Base-by-base conservation (phyloP, 1,284 basidiomycete genomes). In the Rhodotorula sp. region DNA sequence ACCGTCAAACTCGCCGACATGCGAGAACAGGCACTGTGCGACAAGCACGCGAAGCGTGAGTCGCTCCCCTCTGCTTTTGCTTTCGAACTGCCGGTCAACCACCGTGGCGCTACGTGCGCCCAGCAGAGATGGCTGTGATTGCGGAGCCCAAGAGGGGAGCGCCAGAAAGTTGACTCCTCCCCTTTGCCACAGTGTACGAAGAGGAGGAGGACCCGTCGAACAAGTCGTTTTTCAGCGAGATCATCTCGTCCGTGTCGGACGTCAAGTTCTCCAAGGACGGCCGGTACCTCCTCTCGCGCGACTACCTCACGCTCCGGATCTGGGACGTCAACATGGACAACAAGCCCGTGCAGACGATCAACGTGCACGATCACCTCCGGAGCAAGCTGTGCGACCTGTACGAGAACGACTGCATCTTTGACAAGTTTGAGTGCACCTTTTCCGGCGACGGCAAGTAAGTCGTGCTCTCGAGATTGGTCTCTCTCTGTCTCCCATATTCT, bases 1-100 rank as follows among this genome's bases (percentile, higher is more conserved):
- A 99, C 97, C 80, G 98, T 99, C 86, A 99, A 99, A 84, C 88
- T 99, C 68, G 95, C 95, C n/a, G 97, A 99, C 83, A 99, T 99
- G 97, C 89, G 97, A 65, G 94, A 98, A 78, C 93, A 95, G 31
- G 97, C 97, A 10, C 84, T 99, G 68, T 99, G 97, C 82, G 97
- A 99, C 81, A 87, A 88, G 78, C 92, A 98, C 78, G 93, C 95
- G 56, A 99, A 99, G 86, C 89, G 95, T 97, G 79, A 78, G 91
- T 82, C 57, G 2, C 31, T 50, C 7, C 34, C 50, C 12, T 43
- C 38, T 43, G 38, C 38, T 43, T 12, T 43, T 43, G 38, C 38
- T 43, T 43, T 12, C 10, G 38, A 14, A 10, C 12, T 43, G 38
- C 38, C 38, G 38, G 38, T 43, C 38, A 43, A 43, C 38, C 38